phyloP scores from a whole-genome alignment of 2,329 filamentous ascomycete species.

The Neofusicoccum cordaticola region DNA sequence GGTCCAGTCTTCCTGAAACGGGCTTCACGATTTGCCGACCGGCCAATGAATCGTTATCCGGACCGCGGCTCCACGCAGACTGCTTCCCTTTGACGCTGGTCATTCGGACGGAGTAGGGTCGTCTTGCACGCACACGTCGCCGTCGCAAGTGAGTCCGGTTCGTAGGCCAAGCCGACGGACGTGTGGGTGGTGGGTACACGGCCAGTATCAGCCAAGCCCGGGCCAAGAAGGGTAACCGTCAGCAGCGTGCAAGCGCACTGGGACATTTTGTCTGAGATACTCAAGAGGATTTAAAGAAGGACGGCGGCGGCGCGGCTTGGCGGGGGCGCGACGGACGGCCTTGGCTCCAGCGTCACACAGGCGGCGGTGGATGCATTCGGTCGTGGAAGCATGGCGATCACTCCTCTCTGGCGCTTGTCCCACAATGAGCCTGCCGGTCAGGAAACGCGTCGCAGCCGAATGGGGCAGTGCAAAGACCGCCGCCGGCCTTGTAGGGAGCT shows the following conservation, averaged over 20 bases:
- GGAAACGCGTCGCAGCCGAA: conserved; percentile 12
- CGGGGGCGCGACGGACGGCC: neutral
- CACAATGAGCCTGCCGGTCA: neutral
- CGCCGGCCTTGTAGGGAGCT: neutral
- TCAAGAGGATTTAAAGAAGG: neutral
- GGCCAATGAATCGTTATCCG: neutral
- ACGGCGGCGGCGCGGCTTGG: conserved; percentile 1
- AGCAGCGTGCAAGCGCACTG: neutral
- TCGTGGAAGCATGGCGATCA: neutral
- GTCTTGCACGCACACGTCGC: neutral
- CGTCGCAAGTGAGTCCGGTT: neutral
- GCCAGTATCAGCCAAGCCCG: conserved; percentile 5
- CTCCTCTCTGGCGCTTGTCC: neutral
- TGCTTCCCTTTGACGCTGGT: neutral
- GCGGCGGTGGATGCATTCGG: conserved; percentile 7
- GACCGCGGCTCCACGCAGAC: neutral
- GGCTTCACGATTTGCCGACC: neutral
- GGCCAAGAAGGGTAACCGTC: neutral
- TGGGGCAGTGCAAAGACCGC: conserved; percentile 8
- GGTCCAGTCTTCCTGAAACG: neutral
- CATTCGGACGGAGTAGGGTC: neutral
- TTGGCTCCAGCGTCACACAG: conserved; percentile 3
- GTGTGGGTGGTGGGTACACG: conserved; percentile 3
- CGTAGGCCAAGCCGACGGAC: neutral
- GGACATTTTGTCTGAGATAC: neutral